Evolutionary conservation across 1,284 basidiomycete genomes (phyloP).

Genomic region (Ustilago hordei): DNA sequence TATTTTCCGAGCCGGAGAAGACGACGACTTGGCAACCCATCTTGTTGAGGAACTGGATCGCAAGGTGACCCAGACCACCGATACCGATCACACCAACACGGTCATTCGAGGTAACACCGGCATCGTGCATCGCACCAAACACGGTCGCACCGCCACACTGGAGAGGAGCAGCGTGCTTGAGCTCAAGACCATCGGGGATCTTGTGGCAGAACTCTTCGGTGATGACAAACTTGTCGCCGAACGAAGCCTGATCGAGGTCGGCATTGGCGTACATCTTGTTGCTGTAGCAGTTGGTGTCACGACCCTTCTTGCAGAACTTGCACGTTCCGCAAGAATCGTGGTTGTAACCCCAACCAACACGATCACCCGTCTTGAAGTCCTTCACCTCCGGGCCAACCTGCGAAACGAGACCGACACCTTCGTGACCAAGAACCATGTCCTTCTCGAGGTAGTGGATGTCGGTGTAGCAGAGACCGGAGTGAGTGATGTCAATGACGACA

Average conservation of each 20-base stretch:
- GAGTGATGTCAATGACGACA: constrained; percentile 64
- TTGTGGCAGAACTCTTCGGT: constrained; percentile 58
- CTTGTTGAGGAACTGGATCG: constrained; percentile 55
- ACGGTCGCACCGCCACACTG: constrained; percentile 61
- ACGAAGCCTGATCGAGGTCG: constrained; percentile 61
- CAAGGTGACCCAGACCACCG: constrained; percentile 55
- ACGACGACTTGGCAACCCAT: constrained; percentile 60
- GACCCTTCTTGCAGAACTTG: constrained; percentile 60
- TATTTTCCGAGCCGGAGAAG: constrained; percentile 53
- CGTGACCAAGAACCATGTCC: constrained; percentile 65
- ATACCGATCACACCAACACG: constrained; percentile 57
- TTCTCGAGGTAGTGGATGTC: constrained; percentile 61
- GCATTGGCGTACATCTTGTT: constrained; percentile 56
- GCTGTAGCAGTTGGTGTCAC: constrained; percentile 60
- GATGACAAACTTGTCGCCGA: constrained; percentile 65
- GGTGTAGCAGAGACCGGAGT: constrained; percentile 66
- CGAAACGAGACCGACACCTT: constrained; percentile 66
- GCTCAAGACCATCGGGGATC: constrained; percentile 60
- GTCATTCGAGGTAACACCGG: constrained; percentile 31
- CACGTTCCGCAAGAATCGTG: constrained; percentile 61
- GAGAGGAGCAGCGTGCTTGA: constrained; percentile 59
- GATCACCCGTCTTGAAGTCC: constrained; percentile 59
- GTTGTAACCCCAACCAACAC: constrained; percentile 67
- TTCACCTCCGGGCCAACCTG: constrained; percentile 57
- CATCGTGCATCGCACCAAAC: constrained; percentile 51